Percentiles rank a stretch among this genome's conserved stretches.
phyloP scores from a whole-genome alignment of 495 filamentous ascomycete species.

The Rostrohypoxylon terebratum region DNA sequence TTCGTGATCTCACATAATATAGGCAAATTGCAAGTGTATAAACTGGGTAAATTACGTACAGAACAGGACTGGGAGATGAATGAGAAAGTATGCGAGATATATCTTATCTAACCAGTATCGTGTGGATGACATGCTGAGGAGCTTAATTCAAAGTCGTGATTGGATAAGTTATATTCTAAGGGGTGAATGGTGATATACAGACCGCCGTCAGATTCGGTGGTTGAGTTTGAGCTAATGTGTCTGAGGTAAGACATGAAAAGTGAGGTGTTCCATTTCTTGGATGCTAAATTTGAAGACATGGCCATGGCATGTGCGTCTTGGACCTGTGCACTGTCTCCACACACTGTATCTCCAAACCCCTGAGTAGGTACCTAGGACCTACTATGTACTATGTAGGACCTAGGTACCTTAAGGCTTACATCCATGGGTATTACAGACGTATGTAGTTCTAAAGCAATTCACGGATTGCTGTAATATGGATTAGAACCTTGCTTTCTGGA shows the following conservation, averaged over 20 bases:
- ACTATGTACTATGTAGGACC: too few relatives aligned
- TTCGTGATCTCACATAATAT: not conserved
- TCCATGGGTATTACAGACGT: too few relatives aligned
- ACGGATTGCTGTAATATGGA: too few relatives aligned
- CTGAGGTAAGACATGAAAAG: not conserved
- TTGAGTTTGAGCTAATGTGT: not conserved
- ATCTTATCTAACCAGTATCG: slow-evolving; percentile 59
- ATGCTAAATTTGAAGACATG: not conserved
- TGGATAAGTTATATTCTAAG: not conserved
- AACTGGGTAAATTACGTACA: slow-evolving; percentile 65
- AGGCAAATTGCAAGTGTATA: not conserved
- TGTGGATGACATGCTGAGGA: slow-evolving; percentile 50
- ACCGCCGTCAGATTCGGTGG: not conserved
- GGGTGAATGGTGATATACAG: not conserved
- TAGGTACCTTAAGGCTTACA: too few relatives aligned
- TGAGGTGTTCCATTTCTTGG: not conserved
- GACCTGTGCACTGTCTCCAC: not conserved
- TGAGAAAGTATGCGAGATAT: slow-evolving; percentile 77
- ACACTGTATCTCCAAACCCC: not conserved
- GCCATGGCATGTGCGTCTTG: not conserved
- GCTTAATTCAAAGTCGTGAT: not conserved
- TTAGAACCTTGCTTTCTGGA: too few relatives aligned
- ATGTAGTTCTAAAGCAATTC: too few relatives aligned
- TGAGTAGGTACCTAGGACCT: too few relatives aligned
- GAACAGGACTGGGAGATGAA: slow-evolving; percentile 75